Conservation (phyloP, 192 early-diverging fungal species). For the Chytriomyces sp. region DNA sequence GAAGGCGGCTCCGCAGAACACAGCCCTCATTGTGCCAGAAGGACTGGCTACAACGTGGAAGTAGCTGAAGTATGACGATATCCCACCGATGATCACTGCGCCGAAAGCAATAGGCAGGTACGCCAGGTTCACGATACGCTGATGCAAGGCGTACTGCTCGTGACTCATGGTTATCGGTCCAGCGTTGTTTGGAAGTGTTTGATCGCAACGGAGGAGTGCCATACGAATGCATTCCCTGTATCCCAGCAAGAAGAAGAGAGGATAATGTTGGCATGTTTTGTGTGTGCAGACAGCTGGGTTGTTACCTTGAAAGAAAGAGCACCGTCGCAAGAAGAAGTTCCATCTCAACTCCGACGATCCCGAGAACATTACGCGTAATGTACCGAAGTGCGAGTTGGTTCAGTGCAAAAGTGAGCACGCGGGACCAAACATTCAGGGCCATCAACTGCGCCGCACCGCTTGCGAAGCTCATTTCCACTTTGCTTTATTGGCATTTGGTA, state of each 20-base stretch:
- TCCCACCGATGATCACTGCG: constrained; percentile 59
- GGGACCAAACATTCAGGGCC: constrained; percentile 42
- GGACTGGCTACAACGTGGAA: background rate
- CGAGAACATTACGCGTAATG: constrained; percentile 75
- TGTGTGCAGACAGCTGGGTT: constrained; percentile 52
- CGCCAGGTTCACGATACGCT: constrained; percentile 76
- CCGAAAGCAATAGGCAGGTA: constrained; percentile 72
- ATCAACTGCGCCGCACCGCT: constrained; percentile 43
- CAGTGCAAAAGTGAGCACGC: constrained; percentile 72
- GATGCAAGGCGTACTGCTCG: constrained; percentile 37
- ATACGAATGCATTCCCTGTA: constrained; percentile 49
- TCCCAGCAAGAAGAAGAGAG: background rate
- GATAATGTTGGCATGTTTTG: constrained; percentile 23
- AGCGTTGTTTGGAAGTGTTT: constrained; percentile 19
- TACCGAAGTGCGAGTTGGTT: constrained; percentile 79
- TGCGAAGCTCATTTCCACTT: background rate
- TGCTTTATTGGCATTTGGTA: background rate
- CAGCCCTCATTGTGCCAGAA: background rate
- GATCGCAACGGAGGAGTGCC: constrained; percentile 47
- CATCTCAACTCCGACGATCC: constrained; percentile 76
- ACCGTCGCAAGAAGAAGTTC: constrained; percentile 90
- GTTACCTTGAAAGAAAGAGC: constrained; percentile 81
- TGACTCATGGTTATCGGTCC: background rate
- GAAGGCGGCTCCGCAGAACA: constrained; percentile 67
- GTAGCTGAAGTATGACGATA: constrained; percentile 53